Evolutionary conservation across 192 early-diverging fungal species (phyloP), one percentile per base, ranked within the genome.

Genomic region (Backusella psychrophila): DNA sequence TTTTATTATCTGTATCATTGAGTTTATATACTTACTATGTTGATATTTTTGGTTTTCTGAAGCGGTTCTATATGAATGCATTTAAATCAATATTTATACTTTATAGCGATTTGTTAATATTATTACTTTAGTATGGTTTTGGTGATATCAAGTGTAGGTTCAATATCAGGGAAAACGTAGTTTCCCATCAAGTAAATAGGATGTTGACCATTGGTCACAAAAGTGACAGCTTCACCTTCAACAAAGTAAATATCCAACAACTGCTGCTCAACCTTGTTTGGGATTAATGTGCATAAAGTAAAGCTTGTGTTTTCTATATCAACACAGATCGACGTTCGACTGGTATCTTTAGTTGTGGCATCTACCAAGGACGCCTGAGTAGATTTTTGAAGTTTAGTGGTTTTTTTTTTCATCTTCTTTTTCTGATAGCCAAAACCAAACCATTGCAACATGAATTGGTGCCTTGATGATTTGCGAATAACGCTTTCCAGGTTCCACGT

Each of bases 201-300:
- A 73, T 83, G 85, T 31, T 91, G 75, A 17, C 96, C 96, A 19
- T 78, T 78, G 42, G 87, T 83, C 31, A 88, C 82, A 79, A 97
- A 94, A 6, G 90, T 92, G 74, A 96, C 86, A 72, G 93, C 93
- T 75, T 95, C 94, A 69, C 91, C 92, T 70, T 95, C 90, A 35
- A 86, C 86, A 53, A 93, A 88, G 15, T 78, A 76, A 35, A 91
- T 68, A 41, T 93, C 88, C 66, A 98, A 80, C 1, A 75, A 53
- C 83, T 94, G 91, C 83, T 96, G 93, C 78, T 98, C 93, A 53
- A 88, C 75, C 71, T 88, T 83, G 68, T 90, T 94, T 17, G 93
- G 87, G 9, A 87, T 90, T 75, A 98, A 78, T n/a, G 93, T 90
- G 84, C 95, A 96, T 66, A 97, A 86, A 4, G 90, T 88, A 84